A percentile compares a stretch with the other conserved stretches of the same genome.
Evolutionary conservation across 768 basidiomycete genomes (phyloP).

Genomic region (Lactarius hatsudake): DNA sequence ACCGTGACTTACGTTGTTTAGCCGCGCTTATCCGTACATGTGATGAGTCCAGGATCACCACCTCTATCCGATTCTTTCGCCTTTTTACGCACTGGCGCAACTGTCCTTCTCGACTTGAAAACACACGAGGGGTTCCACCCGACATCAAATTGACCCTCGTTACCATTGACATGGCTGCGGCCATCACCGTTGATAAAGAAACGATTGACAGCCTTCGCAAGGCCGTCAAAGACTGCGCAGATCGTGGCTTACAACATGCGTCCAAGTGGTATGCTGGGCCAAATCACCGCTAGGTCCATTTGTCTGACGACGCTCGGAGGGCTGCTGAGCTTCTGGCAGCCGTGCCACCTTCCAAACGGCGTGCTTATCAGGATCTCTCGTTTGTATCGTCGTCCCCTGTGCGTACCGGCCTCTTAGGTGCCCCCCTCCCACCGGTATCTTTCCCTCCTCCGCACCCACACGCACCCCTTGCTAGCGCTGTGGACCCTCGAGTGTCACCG

Average conservation of each 20-base stretch:
- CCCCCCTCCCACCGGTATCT: constrained; percentile 23
- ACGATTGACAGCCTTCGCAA: constrained; percentile 55
- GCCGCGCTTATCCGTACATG: not conserved
- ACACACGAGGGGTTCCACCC: not conserved
- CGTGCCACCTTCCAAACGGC: constrained; percentile 49
- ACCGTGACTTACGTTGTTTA: too few relatives aligned
- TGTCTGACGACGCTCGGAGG: constrained; percentile 42
- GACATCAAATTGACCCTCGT: not conserved
- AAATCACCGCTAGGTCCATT: not conserved
- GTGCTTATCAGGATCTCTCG: constrained; percentile 34
- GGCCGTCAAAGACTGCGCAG: constrained; percentile 70
- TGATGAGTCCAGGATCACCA: not conserved
- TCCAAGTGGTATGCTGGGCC: constrained; percentile 64
- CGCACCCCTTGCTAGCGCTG: constrained; percentile 19
- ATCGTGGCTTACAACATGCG: constrained; percentile 65
- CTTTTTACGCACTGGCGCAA: not conserved
- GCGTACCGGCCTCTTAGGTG: constrained; percentile 31
- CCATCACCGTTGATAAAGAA: constrained; percentile 42
- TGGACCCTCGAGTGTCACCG: constrained; percentile 7
- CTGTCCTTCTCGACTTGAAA: not conserved
- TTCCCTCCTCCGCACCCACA: constrained; percentile 22
- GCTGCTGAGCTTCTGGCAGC: constrained; percentile 72
- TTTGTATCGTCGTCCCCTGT: constrained; percentile 62
- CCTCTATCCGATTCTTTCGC: not conserved
- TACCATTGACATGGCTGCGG: constrained; percentile 11